Conservation (phyloP, 2,329 filamentous ascomycete species). For the Aspergillus ochraceus region DNA sequence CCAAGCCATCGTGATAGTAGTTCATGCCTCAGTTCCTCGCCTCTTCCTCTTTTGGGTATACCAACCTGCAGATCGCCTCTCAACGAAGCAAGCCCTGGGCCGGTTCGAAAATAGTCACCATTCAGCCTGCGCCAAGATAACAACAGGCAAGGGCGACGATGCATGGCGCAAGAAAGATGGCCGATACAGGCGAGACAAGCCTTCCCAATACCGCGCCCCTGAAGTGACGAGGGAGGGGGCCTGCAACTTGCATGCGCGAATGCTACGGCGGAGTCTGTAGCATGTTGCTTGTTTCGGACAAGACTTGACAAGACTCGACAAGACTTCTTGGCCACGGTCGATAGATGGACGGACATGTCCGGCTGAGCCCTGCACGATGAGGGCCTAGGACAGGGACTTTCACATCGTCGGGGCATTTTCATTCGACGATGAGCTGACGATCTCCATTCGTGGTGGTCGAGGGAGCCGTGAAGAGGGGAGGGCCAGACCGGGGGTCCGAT, state of each 20-base stretch:
- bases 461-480: background rate
- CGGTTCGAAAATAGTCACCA: background rate
- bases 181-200: background rate
- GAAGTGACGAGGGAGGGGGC: background rate
- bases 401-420: background rate
- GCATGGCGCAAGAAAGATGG: background rate
- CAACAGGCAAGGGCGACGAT: background rate
- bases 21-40: background rate
- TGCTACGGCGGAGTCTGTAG: conserved; percentile 7
- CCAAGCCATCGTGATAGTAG: background rate
- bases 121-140: conserved; percentile 2
- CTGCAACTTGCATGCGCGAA: background rate
- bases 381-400: no score
- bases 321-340: background rate
- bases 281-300: conserved; percentile 16
- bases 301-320: conserved; percentile 14
- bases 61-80: conserved; percentile 6
- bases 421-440: conserved; percentile 11
- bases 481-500: conserved; percentile 11
- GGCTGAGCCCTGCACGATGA: background rate
- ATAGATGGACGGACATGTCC: conserved; percentile 5
- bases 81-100: conserved; percentile 2
- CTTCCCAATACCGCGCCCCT: background rate
- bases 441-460: conserved; percentile 6
- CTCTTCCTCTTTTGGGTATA: conserved; percentile 21